A percentile compares a stretch with the other conserved stretches of the same genome.
These are phyloP conservation scores for Annulohypoxylon nitens DNA, from an alignment of 495 filamentous ascomycete genomes.

Conservation along the genomic window DNA sequence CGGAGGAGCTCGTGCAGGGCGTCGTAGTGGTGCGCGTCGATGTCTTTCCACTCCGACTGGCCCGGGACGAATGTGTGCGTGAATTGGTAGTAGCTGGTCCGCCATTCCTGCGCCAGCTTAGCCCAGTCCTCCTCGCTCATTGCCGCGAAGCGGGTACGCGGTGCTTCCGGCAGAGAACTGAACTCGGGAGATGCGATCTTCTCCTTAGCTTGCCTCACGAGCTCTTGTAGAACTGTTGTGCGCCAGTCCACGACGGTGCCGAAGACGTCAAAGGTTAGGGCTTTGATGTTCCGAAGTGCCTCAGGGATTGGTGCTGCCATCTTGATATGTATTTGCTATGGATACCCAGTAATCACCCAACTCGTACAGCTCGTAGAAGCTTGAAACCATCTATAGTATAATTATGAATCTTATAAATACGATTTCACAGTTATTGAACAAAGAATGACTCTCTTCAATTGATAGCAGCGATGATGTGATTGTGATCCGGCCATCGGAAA, in stretches of 20 bases:
- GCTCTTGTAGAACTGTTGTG: slow-evolving; percentile 66
- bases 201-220: slow-evolving; percentile 63
- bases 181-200: slow-evolving; percentile 53
- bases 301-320: slow-evolving; percentile 34
- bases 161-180: slow-evolving; percentile 57
- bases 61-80: slow-evolving; percentile 66
- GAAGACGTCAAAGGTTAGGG: slow-evolving; percentile 73
- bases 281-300: slow-evolving; percentile 53
- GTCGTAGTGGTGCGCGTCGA: slow-evolving; percentile 77
- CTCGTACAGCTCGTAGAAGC: background rate
- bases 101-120: slow-evolving; percentile 75
- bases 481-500: slow-evolving; percentile 33
- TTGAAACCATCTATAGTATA: background rate
- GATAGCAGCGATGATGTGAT: slow-evolving; percentile 13
- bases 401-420: background rate
- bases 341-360: background rate
- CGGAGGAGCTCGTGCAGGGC: slow-evolving; percentile 69
- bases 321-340: background rate
- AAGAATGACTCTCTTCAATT: background rate
- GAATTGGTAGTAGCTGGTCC: slow-evolving; percentile 71
- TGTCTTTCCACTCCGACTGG: slow-evolving; percentile 60
- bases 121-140: slow-evolving; percentile 72
- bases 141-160: slow-evolving; percentile 61
- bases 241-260: slow-evolving; percentile 85
- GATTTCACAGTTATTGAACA: background rate